Conservation (phyloP, 2,329 filamentous ascomycete species). For the Penicillium oxalicum region DNA sequence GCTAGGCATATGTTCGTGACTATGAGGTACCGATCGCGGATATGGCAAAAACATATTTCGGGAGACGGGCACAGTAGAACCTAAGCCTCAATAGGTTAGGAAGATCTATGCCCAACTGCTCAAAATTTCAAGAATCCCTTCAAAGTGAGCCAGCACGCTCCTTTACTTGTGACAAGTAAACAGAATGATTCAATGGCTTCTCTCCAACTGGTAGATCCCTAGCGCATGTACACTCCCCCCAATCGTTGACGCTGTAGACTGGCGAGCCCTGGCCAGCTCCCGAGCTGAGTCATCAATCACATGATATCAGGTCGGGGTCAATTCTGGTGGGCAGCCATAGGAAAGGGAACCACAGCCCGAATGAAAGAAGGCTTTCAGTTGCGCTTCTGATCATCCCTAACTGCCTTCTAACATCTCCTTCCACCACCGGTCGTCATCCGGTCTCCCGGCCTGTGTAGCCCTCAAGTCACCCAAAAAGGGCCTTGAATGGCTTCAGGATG, state of each 20-base stretch:
- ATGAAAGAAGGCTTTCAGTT: conserved; percentile 14
- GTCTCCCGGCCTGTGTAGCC: conserved; percentile 1
- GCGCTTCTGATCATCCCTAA: conserved; percentile 17
- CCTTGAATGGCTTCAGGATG: conserved; percentile 1
- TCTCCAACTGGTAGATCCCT: too few species aligned
- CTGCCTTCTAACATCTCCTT: conserved; percentile 22
- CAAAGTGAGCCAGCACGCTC: too few species aligned
- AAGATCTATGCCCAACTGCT: too few species aligned
- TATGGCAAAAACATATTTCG: too few species aligned
- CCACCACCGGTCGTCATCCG: conserved; percentile 9
- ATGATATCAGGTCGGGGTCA: conserved; percentile 24
- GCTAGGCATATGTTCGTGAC: too few species aligned
- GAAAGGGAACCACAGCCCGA: conserved; percentile 17
- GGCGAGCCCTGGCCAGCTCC: not conserved
- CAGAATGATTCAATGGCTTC: too few species aligned
- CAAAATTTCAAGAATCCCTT: too few species aligned
- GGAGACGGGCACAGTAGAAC: too few species aligned
- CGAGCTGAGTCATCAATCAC: conserved; percentile 21
- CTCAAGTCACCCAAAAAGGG: not conserved
- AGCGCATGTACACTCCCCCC: too few species aligned
- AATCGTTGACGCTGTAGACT: not conserved
- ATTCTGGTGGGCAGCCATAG: conserved; percentile 21
- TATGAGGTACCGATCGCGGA: too few species aligned
- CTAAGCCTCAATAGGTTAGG: too few species aligned
- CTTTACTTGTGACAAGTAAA: too few species aligned